Percentiles rank a stretch among this genome's conserved stretches.
Evolutionary conservation across 73 alveolate genomes (phyloP).

Genomic region (Paramecium octaurelia): DNA sequence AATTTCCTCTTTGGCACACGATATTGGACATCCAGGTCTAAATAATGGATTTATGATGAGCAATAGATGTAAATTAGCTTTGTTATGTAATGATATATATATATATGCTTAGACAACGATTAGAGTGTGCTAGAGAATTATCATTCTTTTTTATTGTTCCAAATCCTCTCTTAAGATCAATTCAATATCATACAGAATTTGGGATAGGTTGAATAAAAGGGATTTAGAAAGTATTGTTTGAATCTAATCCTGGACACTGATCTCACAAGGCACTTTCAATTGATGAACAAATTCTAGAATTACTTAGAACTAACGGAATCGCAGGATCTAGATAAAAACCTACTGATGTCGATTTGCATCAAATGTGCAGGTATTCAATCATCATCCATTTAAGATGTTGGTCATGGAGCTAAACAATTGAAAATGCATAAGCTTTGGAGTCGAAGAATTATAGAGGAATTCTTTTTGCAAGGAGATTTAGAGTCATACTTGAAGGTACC

Average conservation of each 20-base stretch:
- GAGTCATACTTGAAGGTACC: constrained; percentile 31
- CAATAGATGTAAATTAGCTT: constrained; percentile 64
- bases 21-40: constrained; percentile 72
- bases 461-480: constrained; percentile 55
- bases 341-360: constrained; percentile 11
- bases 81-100: constrained; percentile 33
- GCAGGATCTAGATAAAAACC: neutral
- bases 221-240: constrained; percentile 42
- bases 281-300: constrained; percentile 41
- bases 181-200: neutral
- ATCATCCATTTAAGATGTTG: constrained; percentile 32
- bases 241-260: constrained; percentile 21
- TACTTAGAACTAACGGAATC: constrained; percentile 19
- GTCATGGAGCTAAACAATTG: constrained; percentile 48
- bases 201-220: neutral
- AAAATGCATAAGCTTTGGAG: constrained; percentile 50
- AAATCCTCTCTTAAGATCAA: neutral
- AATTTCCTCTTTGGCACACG: constrained; percentile 58
- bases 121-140: constrained; percentile 72
- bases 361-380: constrained; percentile 50
- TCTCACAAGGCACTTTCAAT: neutral
- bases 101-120: constrained; percentile 47
- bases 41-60: constrained; percentile 62
- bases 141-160: constrained; percentile 54
- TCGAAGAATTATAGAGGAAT: constrained; percentile 40